phyloP scores from a whole-genome alignment of 441 rosid species.

The Syzygium malaccense region DNA sequence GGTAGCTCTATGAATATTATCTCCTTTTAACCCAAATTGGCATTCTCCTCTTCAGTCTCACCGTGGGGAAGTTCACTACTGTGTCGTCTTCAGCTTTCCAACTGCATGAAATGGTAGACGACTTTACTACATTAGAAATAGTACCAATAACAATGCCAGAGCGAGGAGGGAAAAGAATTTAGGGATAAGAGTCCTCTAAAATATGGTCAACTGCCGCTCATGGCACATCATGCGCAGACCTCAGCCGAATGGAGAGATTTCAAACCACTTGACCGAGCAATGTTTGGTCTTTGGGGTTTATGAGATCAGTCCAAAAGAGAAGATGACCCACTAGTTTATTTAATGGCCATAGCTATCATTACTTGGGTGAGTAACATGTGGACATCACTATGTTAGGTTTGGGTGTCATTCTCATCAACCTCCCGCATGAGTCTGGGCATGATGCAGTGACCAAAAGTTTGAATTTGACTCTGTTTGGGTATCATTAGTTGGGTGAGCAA shows the following conservation, averaged over 20 bases:
- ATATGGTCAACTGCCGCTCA: slow-evolving; percentile 10
- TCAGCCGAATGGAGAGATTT: not conserved
- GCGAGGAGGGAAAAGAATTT: not conserved
- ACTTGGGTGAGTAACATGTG: not conserved
- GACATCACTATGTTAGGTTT: not conserved
- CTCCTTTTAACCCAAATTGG: slow-evolving; percentile 83
- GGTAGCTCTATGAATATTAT: slow-evolving; percentile 1
- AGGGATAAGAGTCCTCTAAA: slow-evolving; percentile 4
- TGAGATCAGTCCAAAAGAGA: not conserved
- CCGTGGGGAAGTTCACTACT: slow-evolving; percentile 81
- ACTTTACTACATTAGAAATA: not conserved
- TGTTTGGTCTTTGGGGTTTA: not conserved
- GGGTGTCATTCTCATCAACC: not conserved
- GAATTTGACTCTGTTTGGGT: not conserved
- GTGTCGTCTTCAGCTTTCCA: slow-evolving; percentile 87
- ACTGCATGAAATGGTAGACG: slow-evolving; percentile 20
- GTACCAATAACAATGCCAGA: not conserved
- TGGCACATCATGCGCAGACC: not conserved
- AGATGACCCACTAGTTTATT: not conserved
- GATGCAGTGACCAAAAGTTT: not conserved
- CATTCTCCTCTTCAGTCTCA: slow-evolving; percentile 81
- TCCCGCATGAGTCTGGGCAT: not conserved
- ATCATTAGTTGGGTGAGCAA: not conserved
- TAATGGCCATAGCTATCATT: not conserved
- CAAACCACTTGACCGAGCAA: not conserved